Base-by-base conservation (phyloP, 116 monocot species). In the Posidonia oceanica region DNA sequence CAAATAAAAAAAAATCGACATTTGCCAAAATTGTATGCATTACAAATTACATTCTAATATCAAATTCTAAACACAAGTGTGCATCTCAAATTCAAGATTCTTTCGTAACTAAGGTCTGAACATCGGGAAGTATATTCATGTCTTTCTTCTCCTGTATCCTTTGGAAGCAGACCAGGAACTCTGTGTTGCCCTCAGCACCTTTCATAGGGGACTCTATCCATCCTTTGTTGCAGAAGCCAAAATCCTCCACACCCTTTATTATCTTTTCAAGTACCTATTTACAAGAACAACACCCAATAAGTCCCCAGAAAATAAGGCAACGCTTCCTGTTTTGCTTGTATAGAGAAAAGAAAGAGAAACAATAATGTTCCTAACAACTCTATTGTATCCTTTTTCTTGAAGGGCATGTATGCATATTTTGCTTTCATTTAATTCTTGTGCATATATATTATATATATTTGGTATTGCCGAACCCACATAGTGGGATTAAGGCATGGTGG, bases 131-230 rank as follows among this genome's bases (percentile, higher is more conserved):
- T 15, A 54, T 17, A 20, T 59, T n/a, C n/a, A 4, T 36, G 12
- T 60, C 42, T 59, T 18, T 21, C 59, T 68, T 75, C 15, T 29
- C 69, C 48, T 44, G 38, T 69, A 51, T 78, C 79, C 91, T 87
- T n/a, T 85, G 75, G 63, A 96, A 96, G 75, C 78, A 86, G n/a
- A 76, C 88, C 36, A 96, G 78, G 78, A 96, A 96, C 61, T 96
- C 95, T 6, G 56, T 89, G 71, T 96, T 91, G 11, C 96, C 96
- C 67, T 91, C 89, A 2, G 91, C 89, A 3, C 96, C 91, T 78
- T 91, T 96, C 20, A 91, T 69, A 48, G 96, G 96, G n/a, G 96
- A 96, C 53, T 91, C 96, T 66, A 96, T 91, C 96, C 96, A 89
- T 14, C 96, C 96, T 77, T 83, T 85, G 71, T 63, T 83, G 61